Conservation (phyloP, 2,329 filamentous ascomycete genomes). For the Nakataea oryzae region DNA sequence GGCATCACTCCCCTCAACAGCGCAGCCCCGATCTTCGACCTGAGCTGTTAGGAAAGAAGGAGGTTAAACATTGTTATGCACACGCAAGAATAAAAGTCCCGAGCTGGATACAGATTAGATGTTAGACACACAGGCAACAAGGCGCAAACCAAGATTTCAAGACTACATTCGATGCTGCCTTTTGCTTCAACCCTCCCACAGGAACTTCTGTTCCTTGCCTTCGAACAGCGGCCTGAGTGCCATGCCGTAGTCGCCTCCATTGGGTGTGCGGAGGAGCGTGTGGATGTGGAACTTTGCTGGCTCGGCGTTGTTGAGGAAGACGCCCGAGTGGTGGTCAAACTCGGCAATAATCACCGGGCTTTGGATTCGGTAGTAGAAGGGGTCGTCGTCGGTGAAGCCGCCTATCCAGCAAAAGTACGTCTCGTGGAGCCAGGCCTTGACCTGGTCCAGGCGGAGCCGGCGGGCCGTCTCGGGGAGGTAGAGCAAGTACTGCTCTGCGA, state of each 20-base stretch:
- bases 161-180: too few species aligned
- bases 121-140: too few species aligned
- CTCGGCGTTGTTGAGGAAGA: slow-evolving; percentile 63
- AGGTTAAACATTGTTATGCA: too few species aligned
- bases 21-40: background rate
- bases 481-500: slow-evolving; percentile 55
- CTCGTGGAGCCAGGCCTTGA: slow-evolving; percentile 48
- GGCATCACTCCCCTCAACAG: slow-evolving; percentile 35
- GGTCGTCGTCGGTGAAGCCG: slow-evolving; percentile 51
- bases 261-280: slow-evolving; percentile 61
- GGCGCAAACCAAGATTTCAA: too few species aligned
- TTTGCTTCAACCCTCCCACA: slow-evolving; percentile 29
- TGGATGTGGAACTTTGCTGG: slow-evolving; percentile 74
- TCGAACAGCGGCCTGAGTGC: slow-evolving; percentile 29
- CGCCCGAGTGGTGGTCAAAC: slow-evolving; percentile 72
- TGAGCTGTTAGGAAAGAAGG: background rate
- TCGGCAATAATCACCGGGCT: slow-evolving; percentile 65
- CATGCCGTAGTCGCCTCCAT: slow-evolving; percentile 66
- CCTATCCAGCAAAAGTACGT: slow-evolving; percentile 78
- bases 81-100: too few species aligned
- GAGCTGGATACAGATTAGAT: too few species aligned
- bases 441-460: slow-evolving; percentile 40
- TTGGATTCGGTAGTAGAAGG: slow-evolving; percentile 72
- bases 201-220: slow-evolving; percentile 23
- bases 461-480: slow-evolving; percentile 53